Conservation (phyloP, 2,329 filamentous ascomycete species). For the Botrytis fabae region DNA sequence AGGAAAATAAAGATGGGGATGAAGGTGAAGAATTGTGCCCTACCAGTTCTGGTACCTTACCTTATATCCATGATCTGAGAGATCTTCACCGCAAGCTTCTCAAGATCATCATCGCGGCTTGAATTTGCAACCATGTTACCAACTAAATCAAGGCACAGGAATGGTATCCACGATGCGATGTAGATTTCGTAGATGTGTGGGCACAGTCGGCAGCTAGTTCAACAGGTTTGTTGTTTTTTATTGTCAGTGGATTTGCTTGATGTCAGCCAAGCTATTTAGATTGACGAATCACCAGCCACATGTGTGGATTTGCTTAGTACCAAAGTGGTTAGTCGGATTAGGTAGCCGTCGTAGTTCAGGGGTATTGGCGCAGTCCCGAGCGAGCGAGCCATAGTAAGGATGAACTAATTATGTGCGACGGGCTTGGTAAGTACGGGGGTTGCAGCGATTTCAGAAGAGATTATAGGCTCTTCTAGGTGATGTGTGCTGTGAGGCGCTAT, state of each 20-base stretch:
- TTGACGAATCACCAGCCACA: background rate
- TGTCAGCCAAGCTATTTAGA: conserved; percentile 20
- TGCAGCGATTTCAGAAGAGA: background rate
- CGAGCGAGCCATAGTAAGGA: background rate
- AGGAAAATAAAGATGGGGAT: background rate
- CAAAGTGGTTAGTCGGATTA: background rate
- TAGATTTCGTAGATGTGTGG: background rate
- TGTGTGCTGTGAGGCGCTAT: background rate
- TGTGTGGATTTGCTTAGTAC: background rate
- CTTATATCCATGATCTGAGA: conserved; percentile 17
- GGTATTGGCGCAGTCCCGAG: background rate
- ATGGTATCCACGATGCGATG: background rate
- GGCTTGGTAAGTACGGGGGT: background rate
- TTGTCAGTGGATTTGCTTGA: conserved; percentile 4
- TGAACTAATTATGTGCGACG: background rate
- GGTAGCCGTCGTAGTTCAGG: background rate
- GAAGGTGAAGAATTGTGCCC: background rate
- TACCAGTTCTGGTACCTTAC: conserved; percentile 9
- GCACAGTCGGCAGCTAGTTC: background rate
- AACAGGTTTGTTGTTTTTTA: background rate
- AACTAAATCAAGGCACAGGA: conserved; percentile 20
- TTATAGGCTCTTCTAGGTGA: background rate
- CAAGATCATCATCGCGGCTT: background rate
- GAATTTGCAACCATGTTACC: background rate
- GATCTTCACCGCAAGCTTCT: background rate